These are phyloP conservation scores for Metschnikowia borealis DNA, from an alignment of 805 yeast genomes.

Conservation along the genomic window DNA sequence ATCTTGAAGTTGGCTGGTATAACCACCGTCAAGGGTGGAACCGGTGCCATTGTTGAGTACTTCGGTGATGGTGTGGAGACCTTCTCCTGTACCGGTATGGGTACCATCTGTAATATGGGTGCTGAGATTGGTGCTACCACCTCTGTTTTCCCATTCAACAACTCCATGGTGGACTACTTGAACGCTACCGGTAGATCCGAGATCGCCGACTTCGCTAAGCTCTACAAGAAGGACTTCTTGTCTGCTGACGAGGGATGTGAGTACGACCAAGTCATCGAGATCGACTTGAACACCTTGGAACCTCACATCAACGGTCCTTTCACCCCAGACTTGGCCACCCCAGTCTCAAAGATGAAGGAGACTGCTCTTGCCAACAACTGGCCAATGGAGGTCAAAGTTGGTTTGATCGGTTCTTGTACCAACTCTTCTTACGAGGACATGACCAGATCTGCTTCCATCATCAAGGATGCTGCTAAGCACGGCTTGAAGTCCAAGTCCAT, in stretches of 20 bases:
- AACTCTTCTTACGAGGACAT: slow-evolving; percentile 98
- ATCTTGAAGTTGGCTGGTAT: slow-evolving; percentile 90
- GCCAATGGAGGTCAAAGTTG: slow-evolving; percentile 92
- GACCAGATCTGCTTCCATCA: slow-evolving; percentile 93
- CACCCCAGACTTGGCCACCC: slow-evolving; percentile 97
- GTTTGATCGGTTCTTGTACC: slow-evolving; percentile 97
- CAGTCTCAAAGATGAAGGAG: slow-evolving; percentile 80
- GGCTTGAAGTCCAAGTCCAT: slow-evolving; percentile 91
- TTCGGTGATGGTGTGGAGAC: slow-evolving; percentile 93
- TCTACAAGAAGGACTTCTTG: slow-evolving; percentile 60
- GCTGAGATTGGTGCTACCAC: slow-evolving; percentile 99
- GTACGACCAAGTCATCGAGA: slow-evolving; percentile 90
- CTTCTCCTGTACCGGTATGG: slow-evolving; percentile 98
- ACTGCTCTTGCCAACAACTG: slow-evolving; percentile 81
- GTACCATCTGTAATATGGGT: slow-evolving; percentile 99
- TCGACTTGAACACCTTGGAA: slow-evolving; percentile 83
- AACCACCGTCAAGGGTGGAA: slow-evolving; percentile 96
- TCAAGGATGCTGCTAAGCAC: slow-evolving; percentile 82
- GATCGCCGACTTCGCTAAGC: slow-evolving; percentile 75
- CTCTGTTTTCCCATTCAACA: slow-evolving; percentile 94
- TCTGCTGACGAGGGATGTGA: slow-evolving; percentile 89
- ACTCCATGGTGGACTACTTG: slow-evolving; percentile 82
- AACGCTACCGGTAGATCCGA: slow-evolving; percentile 80
- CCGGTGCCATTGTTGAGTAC: slow-evolving; percentile 94
- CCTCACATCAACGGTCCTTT: slow-evolving; percentile 98